Evolutionary conservation across 1,139 yeast genomes (phyloP).

Genomic region (Saccharomyces pastorianus): DNA sequence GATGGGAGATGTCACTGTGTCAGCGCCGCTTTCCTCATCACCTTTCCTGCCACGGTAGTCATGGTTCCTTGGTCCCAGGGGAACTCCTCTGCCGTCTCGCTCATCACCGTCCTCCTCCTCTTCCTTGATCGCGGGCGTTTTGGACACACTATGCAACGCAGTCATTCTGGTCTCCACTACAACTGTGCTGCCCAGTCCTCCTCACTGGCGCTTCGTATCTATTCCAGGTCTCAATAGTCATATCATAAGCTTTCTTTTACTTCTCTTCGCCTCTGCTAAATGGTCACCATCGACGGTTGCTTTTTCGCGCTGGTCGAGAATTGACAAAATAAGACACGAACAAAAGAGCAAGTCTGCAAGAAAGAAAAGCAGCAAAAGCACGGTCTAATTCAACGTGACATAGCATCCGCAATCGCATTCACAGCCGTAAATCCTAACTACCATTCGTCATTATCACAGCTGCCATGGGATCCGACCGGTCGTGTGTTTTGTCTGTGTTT

Average conservation of each 20-base stretch:
- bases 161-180: not conserved
- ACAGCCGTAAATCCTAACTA: not conserved
- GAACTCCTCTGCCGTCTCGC: slow-evolving; percentile 4
- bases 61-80: slow-evolving; percentile 1
- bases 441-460: not conserved
- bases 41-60: not conserved
- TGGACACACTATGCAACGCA: not conserved
- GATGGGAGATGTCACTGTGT: slow-evolving; percentile 15
- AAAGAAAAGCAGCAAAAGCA: not conserved
- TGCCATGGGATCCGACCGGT: slow-evolving; percentile 1
- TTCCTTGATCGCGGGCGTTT: slow-evolving; percentile 15
- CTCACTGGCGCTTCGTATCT: not conserved
- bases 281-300: not conserved
- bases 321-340: not conserved
- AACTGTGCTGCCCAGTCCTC: not conserved
- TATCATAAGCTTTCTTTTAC: not conserved
- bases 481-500: slow-evolving; percentile 6
- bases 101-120: slow-evolving; percentile 12
- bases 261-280: not conserved
- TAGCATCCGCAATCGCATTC: not conserved
- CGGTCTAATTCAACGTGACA: not conserved
- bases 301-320: not conserved
- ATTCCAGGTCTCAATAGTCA: not conserved
- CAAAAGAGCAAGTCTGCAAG: not conserved
- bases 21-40: slow-evolving; percentile 1